These are phyloP conservation scores for Sarocladium kiliense DNA, from an alignment of 2,329 filamentous ascomycete genomes.

Conservation along the genomic window DNA sequence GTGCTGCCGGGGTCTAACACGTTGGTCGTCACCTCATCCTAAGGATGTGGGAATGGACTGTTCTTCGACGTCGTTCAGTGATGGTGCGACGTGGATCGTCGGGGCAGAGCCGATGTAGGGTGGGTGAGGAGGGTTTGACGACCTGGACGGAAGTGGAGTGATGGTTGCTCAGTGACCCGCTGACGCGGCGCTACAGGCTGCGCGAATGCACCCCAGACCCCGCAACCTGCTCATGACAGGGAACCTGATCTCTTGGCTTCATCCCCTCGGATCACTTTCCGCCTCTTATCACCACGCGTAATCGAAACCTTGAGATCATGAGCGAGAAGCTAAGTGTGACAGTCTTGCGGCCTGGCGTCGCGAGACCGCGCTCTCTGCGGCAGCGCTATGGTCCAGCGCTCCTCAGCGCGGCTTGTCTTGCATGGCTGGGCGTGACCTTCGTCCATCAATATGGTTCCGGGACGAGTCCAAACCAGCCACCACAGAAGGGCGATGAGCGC, in stretches of 20 bases:
- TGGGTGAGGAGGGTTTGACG: too few species aligned
- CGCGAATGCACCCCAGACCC: neutral
- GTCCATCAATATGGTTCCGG: neutral
- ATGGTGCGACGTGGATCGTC: too few species aligned
- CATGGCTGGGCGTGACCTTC: neutral
- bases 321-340: neutral
- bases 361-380: neutral
- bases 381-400: neutral
- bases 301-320: conserved; percentile 13
- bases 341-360: neutral
- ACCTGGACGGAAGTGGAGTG: too few species aligned
- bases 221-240: neutral
- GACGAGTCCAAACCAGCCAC: neutral
- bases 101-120: too few species aligned
- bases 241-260: neutral
- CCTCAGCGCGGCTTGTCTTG: neutral
- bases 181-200: neutral
- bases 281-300: neutral
- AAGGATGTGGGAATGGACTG: too few species aligned
- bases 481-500: neutral
- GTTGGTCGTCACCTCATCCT: too few species aligned
- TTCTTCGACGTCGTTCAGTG: too few species aligned
- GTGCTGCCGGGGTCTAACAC: too few species aligned
- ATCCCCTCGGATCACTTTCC: neutral
- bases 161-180: too few species aligned